These are phyloP conservation scores for Sarocladium kiliense DNA, from an alignment of 2,329 filamentous ascomycete species.

Conservation along the genomic window DNA sequence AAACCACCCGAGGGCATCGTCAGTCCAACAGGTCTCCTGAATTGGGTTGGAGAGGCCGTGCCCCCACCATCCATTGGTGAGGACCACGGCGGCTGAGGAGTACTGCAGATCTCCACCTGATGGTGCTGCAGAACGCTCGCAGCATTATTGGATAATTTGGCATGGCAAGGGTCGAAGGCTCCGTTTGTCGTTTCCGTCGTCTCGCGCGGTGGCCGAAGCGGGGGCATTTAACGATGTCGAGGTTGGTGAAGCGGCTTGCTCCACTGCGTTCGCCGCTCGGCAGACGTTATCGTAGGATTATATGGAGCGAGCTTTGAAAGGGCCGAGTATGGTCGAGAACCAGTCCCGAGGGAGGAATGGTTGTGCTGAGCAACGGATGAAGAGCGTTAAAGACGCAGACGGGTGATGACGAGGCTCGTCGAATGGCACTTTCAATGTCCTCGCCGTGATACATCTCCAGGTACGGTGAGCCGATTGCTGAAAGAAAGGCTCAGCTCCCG, in stretches of 20 bases:
- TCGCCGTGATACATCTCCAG: too few relatives aligned
- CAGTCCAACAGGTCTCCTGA: background rate
- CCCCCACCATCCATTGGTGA: background rate
- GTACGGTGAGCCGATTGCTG: too few relatives aligned
- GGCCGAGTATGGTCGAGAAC: slow-evolving; percentile 2
- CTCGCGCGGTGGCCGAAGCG: slow-evolving; percentile 1
- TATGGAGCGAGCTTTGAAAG: background rate
- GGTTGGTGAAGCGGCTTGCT: slow-evolving; percentile 1
- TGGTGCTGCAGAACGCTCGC: background rate
- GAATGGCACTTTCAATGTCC: too few relatives aligned
- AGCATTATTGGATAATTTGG: background rate
- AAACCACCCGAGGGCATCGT: background rate
- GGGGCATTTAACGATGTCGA: slow-evolving; percentile 1
- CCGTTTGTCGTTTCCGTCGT: slow-evolving; percentile 8
- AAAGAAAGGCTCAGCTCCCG: too few relatives aligned
- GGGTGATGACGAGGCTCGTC: too few relatives aligned
- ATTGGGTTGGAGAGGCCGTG: background rate
- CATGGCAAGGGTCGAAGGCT: background rate
- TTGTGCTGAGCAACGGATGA: background rate
- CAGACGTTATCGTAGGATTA: background rate
- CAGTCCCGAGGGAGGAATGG: background rate
- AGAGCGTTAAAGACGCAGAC: background rate
- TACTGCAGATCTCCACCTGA: background rate
- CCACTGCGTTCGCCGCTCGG: background rate
- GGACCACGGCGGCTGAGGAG: background rate